phyloP scores from a whole-genome alignment of 345 rosid species.

The Aquilaria malaccensis region DNA sequence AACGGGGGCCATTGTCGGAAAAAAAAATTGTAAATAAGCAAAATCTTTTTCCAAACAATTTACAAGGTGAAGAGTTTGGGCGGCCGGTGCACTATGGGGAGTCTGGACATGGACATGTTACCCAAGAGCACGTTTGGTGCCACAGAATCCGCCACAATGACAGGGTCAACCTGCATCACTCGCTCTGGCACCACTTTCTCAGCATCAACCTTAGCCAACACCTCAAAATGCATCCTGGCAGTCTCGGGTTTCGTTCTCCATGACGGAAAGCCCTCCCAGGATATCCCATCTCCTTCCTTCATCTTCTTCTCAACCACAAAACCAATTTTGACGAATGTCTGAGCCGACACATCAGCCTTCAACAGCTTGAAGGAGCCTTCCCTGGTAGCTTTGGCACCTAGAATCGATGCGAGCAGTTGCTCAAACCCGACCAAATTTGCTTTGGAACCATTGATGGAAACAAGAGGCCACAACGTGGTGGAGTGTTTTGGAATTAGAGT shows the following conservation, averaged over 20 bases:
- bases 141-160: slow-evolving; percentile 43
- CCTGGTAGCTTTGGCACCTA: slow-evolving; percentile 62
- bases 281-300: slow-evolving; percentile 33
- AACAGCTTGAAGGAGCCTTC: slow-evolving; percentile 71
- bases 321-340: slow-evolving; percentile 48
- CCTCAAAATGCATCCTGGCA: slow-evolving; percentile 70
- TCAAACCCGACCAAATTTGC: slow-evolving; percentile 70
- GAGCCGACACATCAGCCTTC: slow-evolving; percentile 31
- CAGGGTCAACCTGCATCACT: slow-evolving; percentile 52
- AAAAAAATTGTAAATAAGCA: too few species aligned
- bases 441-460: slow-evolving; percentile 74
- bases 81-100: slow-evolving; percentile 49
- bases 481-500: slow-evolving; percentile 64
- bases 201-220: slow-evolving; percentile 73
- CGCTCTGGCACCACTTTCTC: slow-evolving; percentile 60
- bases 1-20: too few species aligned
- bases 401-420: slow-evolving; percentile 56
- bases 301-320: slow-evolving; percentile 69
- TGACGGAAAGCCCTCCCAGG: slow-evolving; percentile 33
- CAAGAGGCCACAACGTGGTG: slow-evolving; percentile 82
- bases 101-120: slow-evolving; percentile 43
- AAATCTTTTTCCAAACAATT: background rate
- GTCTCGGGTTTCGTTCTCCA: slow-evolving; percentile 79
- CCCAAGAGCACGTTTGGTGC: slow-evolving; percentile 40
- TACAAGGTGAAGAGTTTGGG: slow-evolving; percentile 48